phyloP scores from a whole-genome alignment of 2,329 filamentous ascomycete species.

The Exophiala spinifera region DNA sequence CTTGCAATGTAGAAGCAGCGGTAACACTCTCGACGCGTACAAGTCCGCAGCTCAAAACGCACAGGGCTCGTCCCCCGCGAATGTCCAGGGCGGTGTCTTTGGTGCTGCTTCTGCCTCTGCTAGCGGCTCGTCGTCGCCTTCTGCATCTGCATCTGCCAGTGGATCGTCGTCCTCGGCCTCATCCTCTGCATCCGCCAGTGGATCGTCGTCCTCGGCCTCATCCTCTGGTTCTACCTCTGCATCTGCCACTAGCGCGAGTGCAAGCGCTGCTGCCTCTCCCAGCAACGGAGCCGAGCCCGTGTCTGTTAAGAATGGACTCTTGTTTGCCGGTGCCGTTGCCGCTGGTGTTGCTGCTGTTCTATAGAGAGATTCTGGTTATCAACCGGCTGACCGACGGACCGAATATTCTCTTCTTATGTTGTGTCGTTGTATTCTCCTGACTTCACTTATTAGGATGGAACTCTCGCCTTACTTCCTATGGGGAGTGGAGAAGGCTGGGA shows the following conservation, averaged over 20 bases:
- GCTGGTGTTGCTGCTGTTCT: constrained; percentile 19
- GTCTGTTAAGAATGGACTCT: constrained; percentile 12
- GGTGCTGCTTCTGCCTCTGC: constrained; percentile 16
- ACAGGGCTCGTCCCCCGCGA: constrained; percentile 13
- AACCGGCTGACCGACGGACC: no score
- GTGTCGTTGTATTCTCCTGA: no score
- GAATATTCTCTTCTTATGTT: no score
- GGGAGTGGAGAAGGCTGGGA: no score
- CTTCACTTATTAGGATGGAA: no score
- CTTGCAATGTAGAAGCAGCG: neutral
- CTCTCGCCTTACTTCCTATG: no score
- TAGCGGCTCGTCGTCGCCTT: no score
- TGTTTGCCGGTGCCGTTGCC: constrained; percentile 18
- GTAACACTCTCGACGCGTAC: constrained; percentile 25
- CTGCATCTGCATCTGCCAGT: neutral
- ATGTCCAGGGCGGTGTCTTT: constrained; percentile 22
- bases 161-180: no score
- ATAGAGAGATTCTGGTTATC: no score
- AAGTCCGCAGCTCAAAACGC: constrained; percentile 21
- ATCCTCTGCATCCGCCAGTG: neutral
- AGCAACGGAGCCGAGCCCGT: constrained; percentile 12
- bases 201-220: no score
- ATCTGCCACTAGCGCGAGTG: neutral
- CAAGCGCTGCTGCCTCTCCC: constrained; percentile 7
- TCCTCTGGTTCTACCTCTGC: neutral